Percentiles rank a stretch among this genome's conserved stretches.
phyloP scores from a whole-genome alignment of 2,329 filamentous ascomycete genomes.

The Hawksworthiomyces lignivorus region DNA sequence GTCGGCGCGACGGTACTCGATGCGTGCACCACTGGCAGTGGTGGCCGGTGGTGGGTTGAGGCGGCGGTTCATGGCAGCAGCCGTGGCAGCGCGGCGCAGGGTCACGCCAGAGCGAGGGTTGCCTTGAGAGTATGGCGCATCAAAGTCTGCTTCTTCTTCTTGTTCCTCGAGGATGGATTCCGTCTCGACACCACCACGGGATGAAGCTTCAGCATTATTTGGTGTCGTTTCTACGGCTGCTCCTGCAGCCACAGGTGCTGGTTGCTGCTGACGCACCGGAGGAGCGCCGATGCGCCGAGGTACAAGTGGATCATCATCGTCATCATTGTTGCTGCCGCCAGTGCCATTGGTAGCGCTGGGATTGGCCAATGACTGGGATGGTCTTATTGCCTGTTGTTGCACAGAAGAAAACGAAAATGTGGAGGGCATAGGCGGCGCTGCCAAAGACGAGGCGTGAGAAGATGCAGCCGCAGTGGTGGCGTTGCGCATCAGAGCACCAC shows the following conservation, averaged over 20 bases:
- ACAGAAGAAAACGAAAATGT: not conserved
- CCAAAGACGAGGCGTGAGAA: conserved; percentile 7
- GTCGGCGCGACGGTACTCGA: conserved; percentile 61
- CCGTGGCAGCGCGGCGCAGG: conserved; percentile 64
- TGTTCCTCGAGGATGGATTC: conserved; percentile 46
- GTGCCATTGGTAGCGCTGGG: conserved; percentile 4
- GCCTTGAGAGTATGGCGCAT: conserved; percentile 65
- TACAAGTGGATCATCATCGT: conserved; percentile 44
- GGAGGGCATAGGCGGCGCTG: not conserved
- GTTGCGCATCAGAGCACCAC: conserved; percentile 40
- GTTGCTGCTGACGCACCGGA: conserved; percentile 12
- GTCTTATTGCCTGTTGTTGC: no score
- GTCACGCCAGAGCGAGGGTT: conserved; percentile 64
- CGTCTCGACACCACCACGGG: conserved; percentile 29
- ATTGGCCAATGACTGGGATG: no score
- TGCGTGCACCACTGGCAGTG: conserved; percentile 43
- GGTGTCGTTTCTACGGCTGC: not conserved
- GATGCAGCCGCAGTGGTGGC: conserved; percentile 31
- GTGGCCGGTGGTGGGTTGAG: conserved; percentile 53
- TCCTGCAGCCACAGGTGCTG: no score
- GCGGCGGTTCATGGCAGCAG: conserved; percentile 65
- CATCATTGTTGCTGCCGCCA: conserved; percentile 11
- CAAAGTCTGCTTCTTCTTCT: conserved; percentile 51
- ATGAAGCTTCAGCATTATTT: no score
- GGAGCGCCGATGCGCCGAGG: conserved; percentile 39